Base-by-base conservation (phyloP, 1,284 basidiomycete genomes). In the Phylloboletellus chloephorus region DNA sequence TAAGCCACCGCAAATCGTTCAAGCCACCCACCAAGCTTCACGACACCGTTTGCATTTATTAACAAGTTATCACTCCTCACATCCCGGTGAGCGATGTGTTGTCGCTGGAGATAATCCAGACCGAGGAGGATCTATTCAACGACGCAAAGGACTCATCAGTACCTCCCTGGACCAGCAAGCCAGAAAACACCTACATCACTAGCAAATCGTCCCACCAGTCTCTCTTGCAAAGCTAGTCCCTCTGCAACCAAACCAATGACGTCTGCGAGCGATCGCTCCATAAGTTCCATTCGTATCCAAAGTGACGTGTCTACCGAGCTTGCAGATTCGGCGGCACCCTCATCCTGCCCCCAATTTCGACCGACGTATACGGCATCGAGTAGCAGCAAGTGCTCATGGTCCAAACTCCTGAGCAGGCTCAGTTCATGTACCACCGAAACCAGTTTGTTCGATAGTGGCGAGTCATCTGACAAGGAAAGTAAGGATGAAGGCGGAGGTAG, bases 201-300 rank as follows among this genome's bases (percentile, higher is more conserved):
- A 4, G 82, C 71, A 58, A 88, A 83, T 53, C 80, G 67, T 13
- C 79, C 82, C 37, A 88, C 73, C 34, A 76, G 69, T 46, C 72
- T 64, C 61, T 88, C 87, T 41, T 75, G 70, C 37, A 87, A 47
- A 49, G 74, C 66, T 25, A 84, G 60, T 0, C 81, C 82, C 40
- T 76, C 69, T 17, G 67, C 73, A 3, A 76, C 72, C 21, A 86
- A 57, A 20, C 67, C 74, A 17, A 88, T 69, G 24, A 88, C 71
- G 58, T 89, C 87, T 49, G 86, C 85, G 47, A 89, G 64, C 55
- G 84, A 88, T 46, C 84, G 69, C 55, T 88, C 84, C 86, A 88
- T 88, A 20, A 88, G 72, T 57, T 88, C 85, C 87, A 89, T 89
- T 45, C 80, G 68, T 37, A 89, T 79, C 86, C 87, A 89, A 31